phyloP scores from a whole-genome alignment of 768 basidiomycete species.

The Rhodosporidiobolus sp. region DNA sequence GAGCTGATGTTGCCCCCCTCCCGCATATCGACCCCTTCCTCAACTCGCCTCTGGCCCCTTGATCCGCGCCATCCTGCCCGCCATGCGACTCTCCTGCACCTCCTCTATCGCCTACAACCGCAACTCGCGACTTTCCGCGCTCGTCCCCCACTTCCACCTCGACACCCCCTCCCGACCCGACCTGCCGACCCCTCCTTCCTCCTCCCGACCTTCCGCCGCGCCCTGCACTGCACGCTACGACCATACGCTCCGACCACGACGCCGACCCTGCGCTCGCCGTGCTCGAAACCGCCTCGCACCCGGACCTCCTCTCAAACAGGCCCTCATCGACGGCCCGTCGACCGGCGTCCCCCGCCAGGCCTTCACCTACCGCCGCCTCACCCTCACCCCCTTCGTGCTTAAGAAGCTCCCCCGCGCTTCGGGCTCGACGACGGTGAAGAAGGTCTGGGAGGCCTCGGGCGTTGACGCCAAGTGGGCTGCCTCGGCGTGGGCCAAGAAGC shows the following conservation, averaged over 20 bases:
- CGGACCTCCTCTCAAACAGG: slow-evolving; percentile 58
- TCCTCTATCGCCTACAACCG: too few relatives aligned
- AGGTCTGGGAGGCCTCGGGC: slow-evolving; percentile 80
- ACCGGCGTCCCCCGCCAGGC: slow-evolving; percentile 89
- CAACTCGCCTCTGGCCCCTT: neutral
- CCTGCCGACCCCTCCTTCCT: neutral
- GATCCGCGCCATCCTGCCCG: too few relatives aligned
- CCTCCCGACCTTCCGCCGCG: neutral
- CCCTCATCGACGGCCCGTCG: slow-evolving; percentile 89
- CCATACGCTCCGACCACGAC: neutral
- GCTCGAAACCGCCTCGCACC: neutral
- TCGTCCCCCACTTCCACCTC: neutral
- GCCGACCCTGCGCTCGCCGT: too few relatives aligned
- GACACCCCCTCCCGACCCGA: neutral
- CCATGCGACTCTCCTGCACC: too few relatives aligned
- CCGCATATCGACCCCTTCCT: too few relatives aligned
- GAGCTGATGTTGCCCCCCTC: neutral
- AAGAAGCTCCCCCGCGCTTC: slow-evolving; percentile 82
- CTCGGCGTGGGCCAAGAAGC: slow-evolving; percentile 83
- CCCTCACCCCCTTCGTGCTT: slow-evolving; percentile 80
- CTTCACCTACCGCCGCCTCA: slow-evolving; percentile 85
- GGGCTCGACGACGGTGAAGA: slow-evolving; percentile 74
- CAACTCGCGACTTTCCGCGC: neutral
- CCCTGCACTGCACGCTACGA: too few relatives aligned
- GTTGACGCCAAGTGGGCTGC: slow-evolving; percentile 83